These are phyloP conservation scores for Perkinsus marinus DNA, from an alignment of 169 alveolate genomes.

Conservation along the genomic window DNA sequence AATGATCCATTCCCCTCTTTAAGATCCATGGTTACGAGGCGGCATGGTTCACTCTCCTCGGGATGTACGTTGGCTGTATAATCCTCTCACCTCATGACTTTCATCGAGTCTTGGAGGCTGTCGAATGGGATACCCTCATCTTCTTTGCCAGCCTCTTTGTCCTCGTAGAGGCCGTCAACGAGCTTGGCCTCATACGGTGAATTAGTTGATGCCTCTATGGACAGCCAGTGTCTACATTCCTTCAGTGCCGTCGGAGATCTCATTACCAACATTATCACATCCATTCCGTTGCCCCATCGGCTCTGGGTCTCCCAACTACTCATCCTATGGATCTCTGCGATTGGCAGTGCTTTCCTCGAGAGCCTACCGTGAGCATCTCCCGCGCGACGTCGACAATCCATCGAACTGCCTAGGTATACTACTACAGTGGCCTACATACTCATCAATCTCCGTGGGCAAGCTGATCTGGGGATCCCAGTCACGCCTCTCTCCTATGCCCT, in stretches of 20 bases:
- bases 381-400: too few relatives aligned
- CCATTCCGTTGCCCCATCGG: background rate
- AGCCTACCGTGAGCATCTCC: background rate
- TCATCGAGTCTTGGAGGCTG: background rate
- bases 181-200: background rate
- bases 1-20: too few relatives aligned
- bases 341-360: background rate
- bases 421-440: background rate
- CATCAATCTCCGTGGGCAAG: background rate
- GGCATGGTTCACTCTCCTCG: constrained; percentile 1
- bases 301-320: background rate
- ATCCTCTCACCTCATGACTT: background rate
- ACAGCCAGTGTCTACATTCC: background rate
- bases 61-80: background rate
- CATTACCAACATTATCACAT: background rate
- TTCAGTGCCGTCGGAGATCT: background rate
- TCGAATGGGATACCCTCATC: constrained; percentile 1
- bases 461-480: background rate
- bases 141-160: constrained; percentile 1
- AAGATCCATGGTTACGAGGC: background rate
- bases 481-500: background rate
- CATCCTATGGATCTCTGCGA: background rate
- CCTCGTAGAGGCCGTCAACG: background rate
- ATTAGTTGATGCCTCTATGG: background rate
- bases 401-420: background rate